A percentile compares a stretch with the other conserved stretches of the same genome.
These are phyloP conservation scores for Maudiozyma humilis DNA, from an alignment of 1,139 yeast species.

Conservation along the genomic window DNA sequence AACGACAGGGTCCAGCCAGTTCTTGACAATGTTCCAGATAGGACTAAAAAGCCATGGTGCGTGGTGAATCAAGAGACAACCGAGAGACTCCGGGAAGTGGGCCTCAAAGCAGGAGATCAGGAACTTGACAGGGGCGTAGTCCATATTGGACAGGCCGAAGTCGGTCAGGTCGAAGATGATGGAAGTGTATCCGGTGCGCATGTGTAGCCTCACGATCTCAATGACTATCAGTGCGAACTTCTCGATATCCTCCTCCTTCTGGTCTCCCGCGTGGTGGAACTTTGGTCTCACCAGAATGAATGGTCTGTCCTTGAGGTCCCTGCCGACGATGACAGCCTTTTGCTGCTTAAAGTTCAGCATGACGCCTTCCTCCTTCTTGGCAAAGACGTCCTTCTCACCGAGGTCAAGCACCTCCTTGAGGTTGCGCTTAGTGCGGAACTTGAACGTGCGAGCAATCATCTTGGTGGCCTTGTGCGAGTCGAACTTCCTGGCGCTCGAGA, in stretches of 20 bases:
- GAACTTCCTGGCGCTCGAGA: slow-evolving; percentile 69
- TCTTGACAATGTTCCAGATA: slow-evolving; percentile 75
- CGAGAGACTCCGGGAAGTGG: slow-evolving; percentile 80
- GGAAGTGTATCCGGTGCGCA: slow-evolving; percentile 57
- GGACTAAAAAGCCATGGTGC: slow-evolving; percentile 90
- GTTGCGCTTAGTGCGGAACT: slow-evolving; percentile 59
- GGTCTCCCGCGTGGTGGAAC: slow-evolving; percentile 63
- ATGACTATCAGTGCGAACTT: slow-evolving; percentile 57
- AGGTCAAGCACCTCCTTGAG: slow-evolving; percentile 50
- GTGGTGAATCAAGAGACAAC: slow-evolving; percentile 66
- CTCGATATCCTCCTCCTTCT: slow-evolving; percentile 59
- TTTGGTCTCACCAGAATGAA: slow-evolving; percentile 65
- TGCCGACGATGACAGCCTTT: slow-evolving; percentile 60
- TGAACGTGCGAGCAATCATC: slow-evolving; percentile 60
- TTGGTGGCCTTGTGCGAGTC: slow-evolving; percentile 50
- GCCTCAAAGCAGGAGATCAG: slow-evolving; percentile 73
- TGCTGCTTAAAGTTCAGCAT: slow-evolving; percentile 39
- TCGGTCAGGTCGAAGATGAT: slow-evolving; percentile 69
- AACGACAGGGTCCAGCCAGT: slow-evolving; percentile 85
- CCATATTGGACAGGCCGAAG: slow-evolving; percentile 74
- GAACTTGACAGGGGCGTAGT: slow-evolving; percentile 71
- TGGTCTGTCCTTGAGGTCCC: slow-evolving; percentile 58
- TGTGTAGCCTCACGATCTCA: slow-evolving; percentile 58
- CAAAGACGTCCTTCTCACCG: slow-evolving; percentile 47
- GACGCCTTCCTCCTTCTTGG: slow-evolving; percentile 27